A percentile compares a stretch with the other conserved stretches of the same genome.
phyloP scores from a whole-genome alignment of 768 basidiomycete species.

The Scleroderma bovista region DNA sequence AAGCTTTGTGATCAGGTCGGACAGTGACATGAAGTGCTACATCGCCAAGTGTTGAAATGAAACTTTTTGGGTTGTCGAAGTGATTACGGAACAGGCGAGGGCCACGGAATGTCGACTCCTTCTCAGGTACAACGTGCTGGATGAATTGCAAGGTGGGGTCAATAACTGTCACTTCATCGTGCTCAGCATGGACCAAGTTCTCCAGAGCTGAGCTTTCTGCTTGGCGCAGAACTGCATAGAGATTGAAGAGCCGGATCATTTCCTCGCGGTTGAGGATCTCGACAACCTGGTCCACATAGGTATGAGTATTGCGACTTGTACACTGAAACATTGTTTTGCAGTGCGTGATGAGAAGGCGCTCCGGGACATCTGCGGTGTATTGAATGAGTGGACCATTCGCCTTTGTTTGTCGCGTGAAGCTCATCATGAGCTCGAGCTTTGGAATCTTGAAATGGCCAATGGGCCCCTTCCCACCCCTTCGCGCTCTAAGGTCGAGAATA shows the following conservation, averaged over 20 bases:
- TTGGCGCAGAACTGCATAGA: constrained; percentile 5
- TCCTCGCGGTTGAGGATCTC: constrained; percentile 27
- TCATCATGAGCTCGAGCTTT: not conserved
- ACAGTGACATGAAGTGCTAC: too few relatives aligned
- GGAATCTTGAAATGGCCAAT: constrained; percentile 21
- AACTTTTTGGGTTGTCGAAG: too few relatives aligned
- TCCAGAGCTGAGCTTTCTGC: not conserved
- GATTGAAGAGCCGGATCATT: constrained; percentile 26
- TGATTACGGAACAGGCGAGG: too few relatives aligned
- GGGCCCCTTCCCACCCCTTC: not conserved
- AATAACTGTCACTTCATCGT: too few relatives aligned
- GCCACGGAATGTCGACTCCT: too few relatives aligned
- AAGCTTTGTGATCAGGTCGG: not conserved
- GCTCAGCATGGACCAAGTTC: too few relatives aligned
- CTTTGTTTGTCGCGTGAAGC: constrained; percentile 11
- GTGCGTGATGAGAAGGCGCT: constrained; percentile 12
- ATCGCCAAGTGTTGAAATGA: too few relatives aligned
- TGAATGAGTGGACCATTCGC: constrained; percentile 20
- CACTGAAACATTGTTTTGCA: constrained; percentile 28
- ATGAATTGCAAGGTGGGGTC: too few relatives aligned
- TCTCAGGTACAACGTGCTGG: too few relatives aligned
- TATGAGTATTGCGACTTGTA: constrained; percentile 16
- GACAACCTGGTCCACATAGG: constrained; percentile 31
- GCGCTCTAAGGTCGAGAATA: constrained; percentile 5
- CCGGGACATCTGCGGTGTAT: constrained; percentile 28